These are phyloP conservation scores for Casaregolazyma lundiana DNA, from an alignment of 1,139 yeast genomes.

Conservation along the genomic window DNA sequence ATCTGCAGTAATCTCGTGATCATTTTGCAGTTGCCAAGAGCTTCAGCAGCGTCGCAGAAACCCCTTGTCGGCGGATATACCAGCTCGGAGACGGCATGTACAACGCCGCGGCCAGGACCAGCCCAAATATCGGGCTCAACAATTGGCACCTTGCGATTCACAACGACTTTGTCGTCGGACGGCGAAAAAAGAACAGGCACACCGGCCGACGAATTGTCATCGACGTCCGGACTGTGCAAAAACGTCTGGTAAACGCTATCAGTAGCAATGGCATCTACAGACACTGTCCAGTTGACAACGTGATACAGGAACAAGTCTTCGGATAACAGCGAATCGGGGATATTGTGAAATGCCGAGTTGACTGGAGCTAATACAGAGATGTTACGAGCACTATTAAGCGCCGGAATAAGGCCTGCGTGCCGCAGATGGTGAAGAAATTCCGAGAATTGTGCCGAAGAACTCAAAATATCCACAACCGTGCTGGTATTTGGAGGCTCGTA, in stretches of 20 bases:
- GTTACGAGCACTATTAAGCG: slow-evolving; percentile 58
- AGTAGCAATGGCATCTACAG: slow-evolving; percentile 16
- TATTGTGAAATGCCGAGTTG: slow-evolving; percentile 64
- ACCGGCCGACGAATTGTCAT: slow-evolving; percentile 8
- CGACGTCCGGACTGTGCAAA: slow-evolving; percentile 8
- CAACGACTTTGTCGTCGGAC: not conserved
- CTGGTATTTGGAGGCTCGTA: slow-evolving; percentile 10
- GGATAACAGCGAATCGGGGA: slow-evolving; percentile 26
- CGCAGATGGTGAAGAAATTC: slow-evolving; percentile 64
- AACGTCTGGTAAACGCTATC: slow-evolving; percentile 5
- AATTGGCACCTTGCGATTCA: slow-evolving; percentile 39
- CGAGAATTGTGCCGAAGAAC: slow-evolving; percentile 70
- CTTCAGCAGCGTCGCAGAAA: slow-evolving; percentile 41
- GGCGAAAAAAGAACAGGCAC: slow-evolving; percentile 9
- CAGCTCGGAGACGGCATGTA: slow-evolving; percentile 64
- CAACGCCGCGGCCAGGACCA: slow-evolving; percentile 61
- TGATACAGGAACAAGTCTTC: slow-evolving; percentile 34
- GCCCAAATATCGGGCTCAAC: slow-evolving; percentile 65
- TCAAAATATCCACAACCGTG: slow-evolving; percentile 70
- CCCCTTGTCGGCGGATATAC: slow-evolving; percentile 41
- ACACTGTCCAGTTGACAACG: slow-evolving; percentile 30
- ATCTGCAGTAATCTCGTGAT: slow-evolving; percentile 25
- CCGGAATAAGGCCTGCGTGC: slow-evolving; percentile 61
- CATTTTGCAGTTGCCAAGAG: slow-evolving; percentile 18
- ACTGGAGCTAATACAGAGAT: slow-evolving; percentile 82